Percentiles rank a stretch among this genome's conserved stretches.
Evolutionary conservation across 768 basidiomycete genomes (phyloP).

Genomic region (Collybiopsis confluens): DNA sequence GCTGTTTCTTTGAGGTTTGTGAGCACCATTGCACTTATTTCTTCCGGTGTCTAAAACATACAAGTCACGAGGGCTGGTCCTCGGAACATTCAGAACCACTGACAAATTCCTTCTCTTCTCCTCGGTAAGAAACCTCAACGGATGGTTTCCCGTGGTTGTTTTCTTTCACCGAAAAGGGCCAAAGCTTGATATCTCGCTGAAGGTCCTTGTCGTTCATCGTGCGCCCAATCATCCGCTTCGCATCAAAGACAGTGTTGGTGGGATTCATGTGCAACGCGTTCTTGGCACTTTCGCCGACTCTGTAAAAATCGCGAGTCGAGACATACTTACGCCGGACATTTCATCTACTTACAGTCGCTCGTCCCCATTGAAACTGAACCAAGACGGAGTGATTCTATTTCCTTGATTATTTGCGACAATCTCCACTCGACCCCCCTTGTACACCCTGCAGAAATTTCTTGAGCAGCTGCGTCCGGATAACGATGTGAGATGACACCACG

Average conservation of each 20-base stretch:
- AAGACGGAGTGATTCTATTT: constrained; percentile 62
- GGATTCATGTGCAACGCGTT: constrained; percentile 40
- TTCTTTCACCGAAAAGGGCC: constrained; percentile 27
- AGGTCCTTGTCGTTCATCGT: constrained; percentile 39
- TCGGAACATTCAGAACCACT: constrained; percentile 23
- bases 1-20: constrained; percentile 99
- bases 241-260: constrained; percentile 52
- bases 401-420: constrained; percentile 56
- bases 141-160: constrained; percentile 39
- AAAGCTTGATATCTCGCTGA: constrained; percentile 42
- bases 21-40: constrained; percentile 94
- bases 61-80: constrained; percentile 33
- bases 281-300: constrained; percentile 42
- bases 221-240: constrained; percentile 47
- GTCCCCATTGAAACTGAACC: constrained; percentile 55
- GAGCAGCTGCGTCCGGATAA: no score
- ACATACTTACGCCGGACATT: no score
- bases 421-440: constrained; percentile 56
- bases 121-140: constrained; percentile 43
- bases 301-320: no score
- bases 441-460: constrained; percentile 10
- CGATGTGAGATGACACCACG: background rate
- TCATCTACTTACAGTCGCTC: constrained; percentile 46
- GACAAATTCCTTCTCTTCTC: constrained; percentile 42
- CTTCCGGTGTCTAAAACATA: constrained; percentile 73